Evolutionary conservation across 352 stramenopile genomes (phyloP), one percentile per base, ranked within the genome.

Genomic region (Globisporangium spinosum): DNA sequence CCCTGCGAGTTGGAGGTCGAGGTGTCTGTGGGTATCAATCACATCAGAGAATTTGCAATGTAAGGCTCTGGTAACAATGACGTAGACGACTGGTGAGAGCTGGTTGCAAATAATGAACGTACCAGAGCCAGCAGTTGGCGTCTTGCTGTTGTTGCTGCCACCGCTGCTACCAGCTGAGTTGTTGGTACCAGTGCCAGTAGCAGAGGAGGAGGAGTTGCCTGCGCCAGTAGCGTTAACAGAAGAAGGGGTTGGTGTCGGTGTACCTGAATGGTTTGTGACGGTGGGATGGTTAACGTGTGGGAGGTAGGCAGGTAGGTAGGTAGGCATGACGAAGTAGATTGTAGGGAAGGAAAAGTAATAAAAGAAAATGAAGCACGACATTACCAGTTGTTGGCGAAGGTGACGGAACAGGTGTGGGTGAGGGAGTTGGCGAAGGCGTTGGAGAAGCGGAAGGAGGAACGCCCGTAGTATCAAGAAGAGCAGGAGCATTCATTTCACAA

Each of bases 1-100:
- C 76, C 70, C 27, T 71, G 62, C 35, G 72, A 64, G 57, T 65
- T 80, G 40, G 23, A 43, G 27, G 22, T n/a, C 25, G 27, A 40
- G 4, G 25, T 40, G 15, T 69, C 54, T 29, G 7, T 13, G 22
- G 27, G 13, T 20, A 43, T 23, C 7, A 34, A 43, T 23, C 20
- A 34, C 12, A 60, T 27, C 17, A 60, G 13, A 34, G 53, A 38
- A 38, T 27, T 55, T 8, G 25, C 23, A 34, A 22, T 58, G 23
- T 58, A 15, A 32, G 53, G 53, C 20, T 13, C 53, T n/a, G 40
- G 3, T 35, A 23, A 57, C 1, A 58, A 45, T 45, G 38, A 45
- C 38, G 3, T 5, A 17, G 38, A 45, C 38, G 38, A 45, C 15
- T 45, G 4, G 29, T 40, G 25, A 35, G 29, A 58, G 13, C 2